These are phyloP conservation scores for Colletotrichum sp. DNA, from an alignment of 2,329 filamentous ascomycete species.

Conservation along the genomic window DNA sequence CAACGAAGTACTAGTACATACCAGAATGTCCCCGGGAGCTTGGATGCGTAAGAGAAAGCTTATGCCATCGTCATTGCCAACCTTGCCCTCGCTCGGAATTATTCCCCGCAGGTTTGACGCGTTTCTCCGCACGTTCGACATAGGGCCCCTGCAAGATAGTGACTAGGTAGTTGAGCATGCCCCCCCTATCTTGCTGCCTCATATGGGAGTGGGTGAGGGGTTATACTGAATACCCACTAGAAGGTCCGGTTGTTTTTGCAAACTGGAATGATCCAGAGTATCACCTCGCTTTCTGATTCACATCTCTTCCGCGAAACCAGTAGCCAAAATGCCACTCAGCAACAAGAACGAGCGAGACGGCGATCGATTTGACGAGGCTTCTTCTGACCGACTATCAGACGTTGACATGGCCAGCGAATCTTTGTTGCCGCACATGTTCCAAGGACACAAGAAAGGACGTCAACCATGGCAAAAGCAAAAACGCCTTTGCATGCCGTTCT, in stretches of 20 bases:
- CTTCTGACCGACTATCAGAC: not conserved
- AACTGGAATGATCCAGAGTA: not conserved
- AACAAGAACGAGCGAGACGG: not conserved
- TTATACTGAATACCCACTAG: accelerated
- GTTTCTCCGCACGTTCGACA: not conserved
- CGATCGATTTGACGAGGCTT: not conserved
- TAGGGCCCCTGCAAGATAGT: not conserved
- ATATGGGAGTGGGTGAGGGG: not conserved
- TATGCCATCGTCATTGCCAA: not conserved
- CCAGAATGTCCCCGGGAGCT: not conserved
- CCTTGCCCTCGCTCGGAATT: not conserved
- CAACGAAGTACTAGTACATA: not conserved
- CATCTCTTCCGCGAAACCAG: not conserved
- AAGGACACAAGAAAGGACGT: not conserved
- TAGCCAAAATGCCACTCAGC: not conserved
- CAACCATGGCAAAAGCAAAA: not conserved
- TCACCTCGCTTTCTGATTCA: not conserved
- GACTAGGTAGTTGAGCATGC: not conserved
- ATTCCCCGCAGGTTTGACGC: not conserved
- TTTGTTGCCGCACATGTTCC: not conserved
- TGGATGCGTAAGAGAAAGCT: not conserved
- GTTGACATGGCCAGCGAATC: not conserved
- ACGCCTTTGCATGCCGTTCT: not conserved
- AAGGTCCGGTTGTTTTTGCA: not conserved
- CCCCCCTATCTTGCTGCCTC: not conserved